Percentiles rank a stretch among this genome's conserved stretches.
Evolutionary conservation across 2,329 filamentous ascomycete genomes (phyloP).

Genomic region (Penicillium sp.): DNA sequence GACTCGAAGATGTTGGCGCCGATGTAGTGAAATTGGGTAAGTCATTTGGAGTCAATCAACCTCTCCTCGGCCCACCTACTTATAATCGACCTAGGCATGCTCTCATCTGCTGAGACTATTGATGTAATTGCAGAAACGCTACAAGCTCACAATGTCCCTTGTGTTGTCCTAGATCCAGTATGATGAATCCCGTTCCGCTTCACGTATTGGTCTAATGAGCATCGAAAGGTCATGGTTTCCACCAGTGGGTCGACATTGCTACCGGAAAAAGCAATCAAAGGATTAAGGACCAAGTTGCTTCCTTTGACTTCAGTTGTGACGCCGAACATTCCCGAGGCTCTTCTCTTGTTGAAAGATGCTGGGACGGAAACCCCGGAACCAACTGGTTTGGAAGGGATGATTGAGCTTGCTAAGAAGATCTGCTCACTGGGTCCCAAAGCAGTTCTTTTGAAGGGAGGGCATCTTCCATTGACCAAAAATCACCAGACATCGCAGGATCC

Average conservation of each 20-base stretch:
- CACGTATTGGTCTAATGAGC: conserved; percentile 11
- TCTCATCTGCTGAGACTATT: conserved; percentile 69
- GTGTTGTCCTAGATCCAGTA: conserved; percentile 72
- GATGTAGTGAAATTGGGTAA: conserved; percentile 90
- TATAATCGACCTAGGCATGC: conserved; percentile 61
- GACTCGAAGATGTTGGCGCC: conserved; percentile 75
- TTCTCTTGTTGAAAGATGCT: conserved; percentile 43
- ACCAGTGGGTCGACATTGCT: conserved; percentile 49
- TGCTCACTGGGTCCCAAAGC: conserved; percentile 68
- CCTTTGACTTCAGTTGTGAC: conserved; percentile 47
- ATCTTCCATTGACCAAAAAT: conserved; percentile 69
- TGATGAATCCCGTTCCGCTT: conserved; percentile 17
- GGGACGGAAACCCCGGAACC: conserved; percentile 46
- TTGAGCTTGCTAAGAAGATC: conserved; percentile 63
- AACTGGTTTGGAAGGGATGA: conserved; percentile 60
- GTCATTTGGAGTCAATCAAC: conserved; percentile 18
- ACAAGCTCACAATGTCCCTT: conserved; percentile 53
- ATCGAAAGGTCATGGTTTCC: conserved; percentile 73
- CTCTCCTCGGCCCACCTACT: not conserved
- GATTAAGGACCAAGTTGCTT: conserved; percentile 40
- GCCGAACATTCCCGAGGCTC: conserved; percentile 49
- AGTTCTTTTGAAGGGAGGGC: conserved; percentile 86
- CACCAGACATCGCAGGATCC: conserved; percentile 56
- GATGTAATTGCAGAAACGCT: conserved; percentile 64
- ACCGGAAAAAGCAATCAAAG: conserved; percentile 42